Conservation (phyloP, 495 filamentous ascomycete genomes). For the Astrothelium subdiscretum region DNA sequence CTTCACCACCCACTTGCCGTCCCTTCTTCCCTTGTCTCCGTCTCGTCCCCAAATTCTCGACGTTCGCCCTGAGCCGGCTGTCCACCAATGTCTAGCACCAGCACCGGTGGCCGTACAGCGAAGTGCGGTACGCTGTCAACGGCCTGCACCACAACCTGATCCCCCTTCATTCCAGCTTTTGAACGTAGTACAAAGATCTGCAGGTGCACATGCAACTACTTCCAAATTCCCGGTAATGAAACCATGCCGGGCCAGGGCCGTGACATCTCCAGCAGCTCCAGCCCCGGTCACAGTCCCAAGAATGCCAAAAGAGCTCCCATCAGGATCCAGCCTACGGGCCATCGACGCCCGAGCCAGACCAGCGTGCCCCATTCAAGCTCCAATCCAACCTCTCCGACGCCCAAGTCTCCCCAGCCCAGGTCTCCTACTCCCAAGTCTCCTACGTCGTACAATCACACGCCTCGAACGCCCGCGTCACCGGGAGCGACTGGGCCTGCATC, state of each 20-base stretch:
- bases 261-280: constrained; percentile 5
- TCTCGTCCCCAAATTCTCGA: neutral
- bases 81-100: neutral
- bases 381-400: neutral
- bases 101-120: neutral
- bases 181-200: neutral
- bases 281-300: constrained; percentile 2
- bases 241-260: constrained; percentile 17
- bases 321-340: neutral
- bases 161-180: neutral
- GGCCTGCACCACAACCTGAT: neutral
- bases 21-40: neutral
- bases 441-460: neutral
- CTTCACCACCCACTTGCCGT: neutral
- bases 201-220: neutral
- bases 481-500: neutral
- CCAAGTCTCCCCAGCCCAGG: neutral
- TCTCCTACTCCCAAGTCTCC: neutral
- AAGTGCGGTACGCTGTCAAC: neutral
- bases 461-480: neutral
- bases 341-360: constrained; percentile 9
- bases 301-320: neutral
- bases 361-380: constrained; percentile 10
- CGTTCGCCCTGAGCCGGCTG: neutral
- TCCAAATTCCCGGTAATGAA: neutral